Evolutionary conservation across 345 rosid species (phyloP), one percentile per base, ranked within the genome.

Genomic region (Angophora floribunda): DNA sequence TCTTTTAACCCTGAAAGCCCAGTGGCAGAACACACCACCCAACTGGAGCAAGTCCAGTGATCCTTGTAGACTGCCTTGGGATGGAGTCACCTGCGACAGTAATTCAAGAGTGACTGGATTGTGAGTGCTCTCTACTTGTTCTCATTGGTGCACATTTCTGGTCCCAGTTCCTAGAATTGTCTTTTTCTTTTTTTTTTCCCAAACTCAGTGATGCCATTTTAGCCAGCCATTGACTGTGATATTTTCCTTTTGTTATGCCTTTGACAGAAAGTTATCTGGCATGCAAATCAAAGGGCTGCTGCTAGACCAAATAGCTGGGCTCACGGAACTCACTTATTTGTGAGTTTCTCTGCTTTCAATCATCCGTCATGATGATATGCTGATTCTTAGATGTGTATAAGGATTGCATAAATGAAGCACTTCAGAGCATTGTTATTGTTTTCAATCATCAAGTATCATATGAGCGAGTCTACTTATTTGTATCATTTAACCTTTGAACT

Each of bases 31-130:
- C 90, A 91, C 93, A 28, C 99, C 99, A 0, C 95, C 97, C 51
- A 95, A 93, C 88, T 98, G 99, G 99, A 89, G 86, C 85, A 93
- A 88, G 17, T 93, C 96, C 32, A 89, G 93, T 67, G 99, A 96
- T 91, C 99, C 99, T 21, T 98, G 99, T 90, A 96, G 95, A 88
- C 87, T 90, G 87, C 95, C 94, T 80, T 98, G 99, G 99, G 99
- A 97, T 90, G 99, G 99, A 86, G 92, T 98, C 91, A 90, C 95
- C 19, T 98, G 99, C 90, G 6, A 86, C 90, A n/a, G 0, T 88
- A 90, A 78, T 87, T 94, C 98, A 6, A 93, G 99, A 90, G 95
- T 98, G 85, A 96, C 95, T 44, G 94, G 95, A 86, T 57, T 98
- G 99, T 98, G 84, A 96, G 98, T 91, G 79, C 85, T 49, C 32